Evolutionary conservation across 2,329 filamentous ascomycete species (phyloP), one percentile per base, ranked within the genome.

Genomic region (Cladosporium colombiae): DNA sequence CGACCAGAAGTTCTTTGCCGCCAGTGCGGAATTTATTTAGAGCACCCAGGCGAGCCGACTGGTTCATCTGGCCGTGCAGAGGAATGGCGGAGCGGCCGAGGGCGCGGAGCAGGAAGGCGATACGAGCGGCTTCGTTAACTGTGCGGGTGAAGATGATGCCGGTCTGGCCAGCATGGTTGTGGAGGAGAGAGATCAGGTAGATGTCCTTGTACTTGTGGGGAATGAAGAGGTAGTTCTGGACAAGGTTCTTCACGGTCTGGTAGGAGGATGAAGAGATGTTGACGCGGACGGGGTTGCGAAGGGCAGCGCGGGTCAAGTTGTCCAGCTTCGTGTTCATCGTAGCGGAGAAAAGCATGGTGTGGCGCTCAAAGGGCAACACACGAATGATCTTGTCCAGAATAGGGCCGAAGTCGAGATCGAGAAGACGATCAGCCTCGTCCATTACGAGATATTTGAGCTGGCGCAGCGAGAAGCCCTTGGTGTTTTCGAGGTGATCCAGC

Each of bases 241-340:
- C 84, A 5, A 99, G 84, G 0, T 92, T 96, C 1, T 91, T 89
- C 35, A 97, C 95, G 1, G 93, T 97, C 78, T 96, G 92, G 79
- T 97, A 95, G 75, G 92, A 93, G 78, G 86, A 92, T 65, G 86
- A 86, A 67, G 88, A 92, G 74, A 97, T 89, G 75, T 89, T 91
- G 66, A 98, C 90, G 33, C 91, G 86, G 7, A 96, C 83, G 0
- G 94, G 94, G 72, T 96, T 93, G 53, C 88, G 88, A 64, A 99
- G 83, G 68, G 91, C 93, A 23, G 95, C 95, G 62, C 95, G 88
- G 77, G 98, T 95, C 56, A 99, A 82, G 62, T 89, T 92, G 79
- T 98, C 95, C 66, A 99, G 91, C 77, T 97, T 97, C 68, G 89
- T 93, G 72, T 89, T 93, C 85, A 98, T 94, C 14, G 95, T 99